These are phyloP conservation scores for Ceratobasidium sp. DNA, from an alignment of 1,284 basidiomycete species.

Conservation along the genomic window DNA sequence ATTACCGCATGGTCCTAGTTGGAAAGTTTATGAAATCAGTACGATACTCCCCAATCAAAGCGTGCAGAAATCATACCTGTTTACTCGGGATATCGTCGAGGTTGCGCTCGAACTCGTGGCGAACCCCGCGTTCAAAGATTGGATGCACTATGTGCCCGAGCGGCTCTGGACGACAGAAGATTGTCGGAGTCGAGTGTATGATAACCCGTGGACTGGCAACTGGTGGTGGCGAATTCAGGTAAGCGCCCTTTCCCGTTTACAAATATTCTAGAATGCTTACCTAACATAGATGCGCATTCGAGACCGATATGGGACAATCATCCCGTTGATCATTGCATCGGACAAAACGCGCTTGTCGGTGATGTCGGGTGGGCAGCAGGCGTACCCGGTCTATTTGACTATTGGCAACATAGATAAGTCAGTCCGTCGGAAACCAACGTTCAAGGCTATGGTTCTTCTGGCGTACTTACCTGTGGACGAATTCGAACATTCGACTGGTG, in stretches of 20 bases:
- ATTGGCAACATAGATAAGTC: slow-evolving; percentile 43
- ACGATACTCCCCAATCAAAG: neutral
- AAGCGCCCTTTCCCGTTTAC: neutral
- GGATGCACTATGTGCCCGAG: slow-evolving; percentile 35
- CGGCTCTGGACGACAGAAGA: slow-evolving; percentile 23
- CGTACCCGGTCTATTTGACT: slow-evolving; percentile 48
- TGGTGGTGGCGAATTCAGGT: slow-evolving; percentile 41
- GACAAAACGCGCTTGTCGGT: slow-evolving; percentile 45
- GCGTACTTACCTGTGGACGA: slow-evolving; percentile 44
- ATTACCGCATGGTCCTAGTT: slow-evolving; percentile 16
- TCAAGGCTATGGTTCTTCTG: slow-evolving; percentile 23
- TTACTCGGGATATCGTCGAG: slow-evolving; percentile 12
- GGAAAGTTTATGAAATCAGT: slow-evolving; percentile 6
- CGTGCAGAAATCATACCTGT: slow-evolving; percentile 2
- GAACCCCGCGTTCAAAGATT: slow-evolving; percentile 34
- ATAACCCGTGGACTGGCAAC: slow-evolving; percentile 18
- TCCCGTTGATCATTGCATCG: slow-evolving; percentile 46
- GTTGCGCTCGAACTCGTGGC: slow-evolving; percentile 23
- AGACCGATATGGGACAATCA: slow-evolving; percentile 33
- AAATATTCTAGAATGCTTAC: neutral
- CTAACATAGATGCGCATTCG: neutral
- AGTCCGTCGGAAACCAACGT: slow-evolving; percentile 27
- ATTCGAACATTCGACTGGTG: neutral
- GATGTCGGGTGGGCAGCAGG: slow-evolving; percentile 45
- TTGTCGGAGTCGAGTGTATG: slow-evolving; percentile 14